phyloP scores from a whole-genome alignment of 495 filamentous ascomycete genomes.

The Bacidia rubella region DNA sequence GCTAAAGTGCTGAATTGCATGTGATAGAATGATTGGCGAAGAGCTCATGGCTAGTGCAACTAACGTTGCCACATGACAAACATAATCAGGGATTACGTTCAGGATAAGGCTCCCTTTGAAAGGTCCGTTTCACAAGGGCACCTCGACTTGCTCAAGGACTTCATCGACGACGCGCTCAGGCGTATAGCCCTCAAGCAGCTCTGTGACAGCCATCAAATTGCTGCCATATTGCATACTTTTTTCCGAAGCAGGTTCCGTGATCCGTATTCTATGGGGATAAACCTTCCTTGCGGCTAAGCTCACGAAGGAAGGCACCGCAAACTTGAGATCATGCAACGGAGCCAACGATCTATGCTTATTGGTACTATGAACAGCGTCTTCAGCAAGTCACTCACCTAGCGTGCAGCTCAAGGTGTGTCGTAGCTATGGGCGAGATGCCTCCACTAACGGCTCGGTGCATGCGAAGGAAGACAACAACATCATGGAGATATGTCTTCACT shows the following conservation, averaged over 20 bases:
- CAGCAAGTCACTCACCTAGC: conserved; percentile 33
- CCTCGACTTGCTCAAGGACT: conserved; percentile 55
- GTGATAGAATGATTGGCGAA: no score
- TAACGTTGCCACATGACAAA: no score
- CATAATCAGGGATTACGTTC: no score
- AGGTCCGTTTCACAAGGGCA: conserved; percentile 56
- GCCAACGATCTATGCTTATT: conserved; percentile 45
- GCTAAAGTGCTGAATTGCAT: no score
- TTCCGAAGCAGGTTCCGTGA: conserved; percentile 57
- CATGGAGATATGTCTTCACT: conserved; percentile 66
- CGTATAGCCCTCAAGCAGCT: conserved; percentile 50
- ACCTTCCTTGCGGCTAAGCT: conserved; percentile 76
- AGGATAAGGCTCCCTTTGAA: no score
- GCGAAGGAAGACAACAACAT: conserved; percentile 73
- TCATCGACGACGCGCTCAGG: conserved; percentile 75
- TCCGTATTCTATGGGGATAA: conserved; percentile 68
- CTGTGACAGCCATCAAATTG: conserved; percentile 50
- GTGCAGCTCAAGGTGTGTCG: conserved; percentile 57
- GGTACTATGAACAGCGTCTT: background rate
- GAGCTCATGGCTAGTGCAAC: no score
- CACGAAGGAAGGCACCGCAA: conserved; percentile 73
- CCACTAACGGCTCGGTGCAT: conserved; percentile 72
- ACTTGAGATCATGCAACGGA: conserved; percentile 66
- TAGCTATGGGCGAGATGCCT: conserved; percentile 63
- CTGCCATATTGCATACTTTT: conserved; percentile 90